Conservation (phyloP, 768 basidiomycete genomes). For the Leccinum pellstonianum region DNA sequence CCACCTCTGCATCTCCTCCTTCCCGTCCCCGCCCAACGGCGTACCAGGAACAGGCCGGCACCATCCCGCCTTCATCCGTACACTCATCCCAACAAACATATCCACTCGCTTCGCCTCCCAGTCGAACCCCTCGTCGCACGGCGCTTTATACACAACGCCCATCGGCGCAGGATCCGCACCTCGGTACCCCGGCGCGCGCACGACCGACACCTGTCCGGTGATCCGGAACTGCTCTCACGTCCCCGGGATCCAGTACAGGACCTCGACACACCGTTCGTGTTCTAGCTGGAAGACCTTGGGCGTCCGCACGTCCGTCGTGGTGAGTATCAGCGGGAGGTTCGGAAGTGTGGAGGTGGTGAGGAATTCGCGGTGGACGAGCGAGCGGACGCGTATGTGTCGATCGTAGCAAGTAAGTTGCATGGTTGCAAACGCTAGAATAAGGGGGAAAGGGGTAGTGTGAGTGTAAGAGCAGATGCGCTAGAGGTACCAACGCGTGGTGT, state of each 20-base stretch:
- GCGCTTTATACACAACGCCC: conserved; percentile 32
- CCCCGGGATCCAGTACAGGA: conserved; percentile 73
- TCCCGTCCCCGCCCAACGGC: too few species aligned
- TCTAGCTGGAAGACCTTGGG: conserved; percentile 65
- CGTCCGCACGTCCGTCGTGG: conserved; percentile 70
- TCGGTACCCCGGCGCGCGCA: conserved; percentile 36
- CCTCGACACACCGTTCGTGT: conserved; percentile 45
- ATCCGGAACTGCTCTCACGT: conserved; percentile 75
- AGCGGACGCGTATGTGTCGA: conserved; percentile 52
- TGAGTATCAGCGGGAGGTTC: conserved; percentile 55
- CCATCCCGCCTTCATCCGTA: conserved; percentile 69
- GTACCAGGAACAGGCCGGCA: conserved; percentile 50
- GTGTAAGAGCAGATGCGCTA: too few species aligned
- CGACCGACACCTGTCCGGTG: conserved; percentile 51
- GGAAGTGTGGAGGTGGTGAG: conserved; percentile 37
- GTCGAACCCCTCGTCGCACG: conserved; percentile 36
- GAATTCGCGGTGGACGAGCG: conserved; percentile 61
- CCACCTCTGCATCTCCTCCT: too few species aligned
- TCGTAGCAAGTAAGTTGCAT: conserved; percentile 45
- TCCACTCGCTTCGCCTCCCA: conserved; percentile 68
- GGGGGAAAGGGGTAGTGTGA: conserved; percentile 15
- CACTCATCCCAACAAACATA: conserved; percentile 58
- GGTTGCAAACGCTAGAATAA: conserved; percentile 37
- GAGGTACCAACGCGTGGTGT: too few species aligned
- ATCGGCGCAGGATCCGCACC: too few species aligned